Percentiles rank a stretch among this genome's conserved stretches.
Conservation (phyloP, 202 grass and related monocot species). For the Zizania palustris region DNA sequence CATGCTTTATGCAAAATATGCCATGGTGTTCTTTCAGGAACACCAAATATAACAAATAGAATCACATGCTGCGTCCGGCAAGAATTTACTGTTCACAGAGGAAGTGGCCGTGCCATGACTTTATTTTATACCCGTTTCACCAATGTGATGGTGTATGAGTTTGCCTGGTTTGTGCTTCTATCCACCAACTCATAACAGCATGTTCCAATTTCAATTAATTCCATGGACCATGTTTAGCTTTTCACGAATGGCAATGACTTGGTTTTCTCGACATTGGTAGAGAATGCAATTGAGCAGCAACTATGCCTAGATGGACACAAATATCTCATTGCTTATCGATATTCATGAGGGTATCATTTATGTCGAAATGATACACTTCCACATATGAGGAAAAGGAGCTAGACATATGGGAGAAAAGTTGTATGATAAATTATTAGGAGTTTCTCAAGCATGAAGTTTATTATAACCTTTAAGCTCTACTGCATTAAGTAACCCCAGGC, state of each 20-base stretch:
- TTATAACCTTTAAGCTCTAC: neutral
- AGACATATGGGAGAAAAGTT: neutral
- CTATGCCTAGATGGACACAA: neutral
- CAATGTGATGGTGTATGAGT: neutral
- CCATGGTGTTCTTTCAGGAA: neutral
- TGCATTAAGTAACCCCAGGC: neutral
- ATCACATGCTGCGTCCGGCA: neutral
- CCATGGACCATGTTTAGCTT: neutral
- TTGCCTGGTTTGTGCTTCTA: neutral
- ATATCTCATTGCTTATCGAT: conserved; percentile 7
- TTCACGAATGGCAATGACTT: neutral
- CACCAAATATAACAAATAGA: neutral
- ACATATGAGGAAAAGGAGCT: neutral
- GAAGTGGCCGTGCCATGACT: conserved; percentile 7
- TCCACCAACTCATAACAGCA: neutral
- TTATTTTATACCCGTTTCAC: conserved; percentile 7
- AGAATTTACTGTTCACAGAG: conserved; percentile 17
- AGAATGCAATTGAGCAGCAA: neutral
- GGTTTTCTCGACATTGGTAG: neutral
- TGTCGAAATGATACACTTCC: conserved; percentile 17
- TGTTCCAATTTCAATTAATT: conserved; percentile 22
- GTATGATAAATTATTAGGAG: neutral
- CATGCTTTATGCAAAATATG: conserved; percentile 10
- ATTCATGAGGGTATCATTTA: neutral
- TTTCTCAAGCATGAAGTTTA: neutral